Evolutionary conservation across 768 basidiomycete species (phyloP), one percentile per base, ranked within the genome.

Genomic region (Lentinula raphanica): DNA sequence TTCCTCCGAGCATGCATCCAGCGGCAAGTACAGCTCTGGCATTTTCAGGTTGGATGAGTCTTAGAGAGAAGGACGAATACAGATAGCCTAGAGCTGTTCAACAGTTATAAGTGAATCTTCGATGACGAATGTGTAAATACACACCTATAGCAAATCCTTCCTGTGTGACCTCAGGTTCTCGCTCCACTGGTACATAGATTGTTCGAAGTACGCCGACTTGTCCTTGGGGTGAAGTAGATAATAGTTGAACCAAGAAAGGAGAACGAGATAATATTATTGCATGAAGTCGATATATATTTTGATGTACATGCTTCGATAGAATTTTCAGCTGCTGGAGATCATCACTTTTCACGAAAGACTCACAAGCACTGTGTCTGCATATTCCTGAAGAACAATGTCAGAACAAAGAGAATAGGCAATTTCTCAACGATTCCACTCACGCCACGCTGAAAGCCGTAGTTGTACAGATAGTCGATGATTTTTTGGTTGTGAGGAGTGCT

Each of bases 251-350:
- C 66, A 95, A 82, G 72, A 85, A 90, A 36, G 94, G 92, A 31
- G 92, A 94, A 54, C 88, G 87, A 60, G 92, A 90, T 61, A 95
- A 78, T 63, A 94, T 87, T 71, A 95, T 88, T 62, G 87, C 84
- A 74, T 94, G 90, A 35, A 92, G 81, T 56, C 84, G 83, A 71
- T 91, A 92, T 60, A 79, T 76, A 71, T 82, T 82, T 77, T 87
- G 83, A 67, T 85, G 82, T 58, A 88, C 84, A 74, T 88, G 88
- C 87, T 91, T 66, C 38, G 59, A 59, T 50, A 29, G 59, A 29
- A 49, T 15, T 53, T 45, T 19, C 13, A 25, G 8, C 15, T 7
- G 28, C 17, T 15, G 35, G n/a, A 27, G 38, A 53, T 11, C 19
- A 49, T 5, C 27, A 55, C 31, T 32, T 29, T 32, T 29, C 23